These are phyloP conservation scores for Dactylellina sp. DNA, from an alignment of 2,329 filamentous ascomycete genomes.

Conservation along the genomic window DNA sequence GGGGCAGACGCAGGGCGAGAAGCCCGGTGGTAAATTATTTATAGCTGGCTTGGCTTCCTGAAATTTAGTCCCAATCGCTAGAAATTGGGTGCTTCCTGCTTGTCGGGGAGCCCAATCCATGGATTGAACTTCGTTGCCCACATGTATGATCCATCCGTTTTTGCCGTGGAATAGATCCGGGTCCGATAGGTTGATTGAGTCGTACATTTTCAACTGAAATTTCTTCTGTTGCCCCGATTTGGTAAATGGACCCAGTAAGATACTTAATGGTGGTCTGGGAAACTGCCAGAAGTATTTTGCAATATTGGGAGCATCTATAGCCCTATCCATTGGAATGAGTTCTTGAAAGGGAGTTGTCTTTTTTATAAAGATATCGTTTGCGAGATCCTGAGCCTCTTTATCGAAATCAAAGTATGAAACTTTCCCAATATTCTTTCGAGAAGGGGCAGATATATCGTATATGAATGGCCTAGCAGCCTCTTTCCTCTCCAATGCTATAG, in stretches of 20 bases:
- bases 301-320: constrained; percentile 32
- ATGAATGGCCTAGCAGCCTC: constrained; percentile 40
- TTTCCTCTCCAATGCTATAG: constrained; percentile 38
- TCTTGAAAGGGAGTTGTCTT: constrained; percentile 9
- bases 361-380: constrained; percentile 37
- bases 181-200: constrained; percentile 22
- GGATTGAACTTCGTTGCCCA: constrained; percentile 48
- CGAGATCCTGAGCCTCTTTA: constrained; percentile 41
- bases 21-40: constrained; percentile 63
- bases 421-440: constrained; percentile 27
- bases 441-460: constrained; percentile 52
- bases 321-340: constrained; percentile 9
- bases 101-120: constrained; percentile 51
- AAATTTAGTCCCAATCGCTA: constrained; percentile 49
- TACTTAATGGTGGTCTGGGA: constrained; percentile 25
- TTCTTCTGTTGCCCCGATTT: constrained; percentile 48
- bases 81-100: constrained; percentile 57
- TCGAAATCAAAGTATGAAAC: constrained; percentile 33
- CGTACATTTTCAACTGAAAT: constrained; percentile 46
- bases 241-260: constrained; percentile 37
- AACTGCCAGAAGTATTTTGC: constrained; percentile 50
- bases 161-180: constrained; percentile 42
- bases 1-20: constrained; percentile 63
- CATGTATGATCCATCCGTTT: constrained; percentile 52
- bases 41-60: constrained; percentile 46